Conservation (phyloP, 2,329 filamentous ascomycete species). For the Rhytidhysteron rufulum region DNA sequence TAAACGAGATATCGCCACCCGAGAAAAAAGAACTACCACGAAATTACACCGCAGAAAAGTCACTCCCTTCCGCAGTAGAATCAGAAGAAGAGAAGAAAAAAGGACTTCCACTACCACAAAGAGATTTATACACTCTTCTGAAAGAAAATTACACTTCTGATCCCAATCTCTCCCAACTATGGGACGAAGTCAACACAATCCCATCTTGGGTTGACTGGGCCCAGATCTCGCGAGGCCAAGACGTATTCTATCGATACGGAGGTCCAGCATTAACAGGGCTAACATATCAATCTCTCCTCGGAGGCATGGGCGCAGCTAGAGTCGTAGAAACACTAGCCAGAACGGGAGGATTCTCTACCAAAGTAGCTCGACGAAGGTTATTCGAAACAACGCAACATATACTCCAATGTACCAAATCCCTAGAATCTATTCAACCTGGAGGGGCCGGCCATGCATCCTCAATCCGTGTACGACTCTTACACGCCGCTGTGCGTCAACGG, state of each 20-base stretch:
- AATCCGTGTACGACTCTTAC: conserved; percentile 65
- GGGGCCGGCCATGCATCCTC: conserved; percentile 63
- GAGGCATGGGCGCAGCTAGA: conserved; percentile 68
- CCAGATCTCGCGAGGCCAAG: conserved; percentile 69
- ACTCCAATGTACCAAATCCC: conserved; percentile 63
- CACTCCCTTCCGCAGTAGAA: conserved; percentile 19
- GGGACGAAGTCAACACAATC: conserved; percentile 63
- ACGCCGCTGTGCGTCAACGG: conserved; percentile 62
- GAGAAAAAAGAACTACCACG: conserved; percentile 34
- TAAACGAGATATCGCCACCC: conserved; percentile 60
- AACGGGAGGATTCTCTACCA: conserved; percentile 69
- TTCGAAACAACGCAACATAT: conserved; percentile 75
- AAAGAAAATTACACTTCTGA: conserved; percentile 56
- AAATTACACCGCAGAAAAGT: conserved; percentile 31
- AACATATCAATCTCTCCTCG: conserved; percentile 63
- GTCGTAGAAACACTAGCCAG: conserved; percentile 71
- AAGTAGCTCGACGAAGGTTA: conserved; percentile 62
- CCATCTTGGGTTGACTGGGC: conserved; percentile 77
- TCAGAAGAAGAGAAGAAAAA: conserved; percentile 29
- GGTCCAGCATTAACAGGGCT: conserved; percentile 62
- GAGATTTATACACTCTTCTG: conserved; percentile 64
- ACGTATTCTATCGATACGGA: conserved; percentile 74
- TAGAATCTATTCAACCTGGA: conserved; percentile 64
- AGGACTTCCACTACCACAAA: conserved; percentile 30
- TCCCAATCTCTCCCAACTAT: conserved; percentile 55